Conservation (phyloP, 495 filamentous ascomycete species). For the Saxispiralis lemnorum region DNA sequence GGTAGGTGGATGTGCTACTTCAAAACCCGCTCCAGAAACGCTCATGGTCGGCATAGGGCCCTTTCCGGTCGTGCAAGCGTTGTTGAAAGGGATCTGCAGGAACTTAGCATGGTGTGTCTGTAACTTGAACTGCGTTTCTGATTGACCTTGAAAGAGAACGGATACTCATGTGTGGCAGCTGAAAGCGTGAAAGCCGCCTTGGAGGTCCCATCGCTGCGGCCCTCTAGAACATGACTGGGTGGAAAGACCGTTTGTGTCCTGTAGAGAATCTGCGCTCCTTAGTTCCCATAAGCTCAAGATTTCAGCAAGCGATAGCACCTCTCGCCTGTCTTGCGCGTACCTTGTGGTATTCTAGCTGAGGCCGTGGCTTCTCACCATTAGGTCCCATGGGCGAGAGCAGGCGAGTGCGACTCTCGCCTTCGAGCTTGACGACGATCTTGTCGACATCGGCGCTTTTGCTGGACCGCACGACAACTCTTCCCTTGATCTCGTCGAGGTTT, state of each 20-base stretch:
- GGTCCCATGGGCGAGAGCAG: conserved; percentile 28
- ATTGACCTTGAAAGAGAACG: conserved; percentile 67
- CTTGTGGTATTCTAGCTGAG: conserved; percentile 62
- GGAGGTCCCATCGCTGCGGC: conserved; percentile 22
- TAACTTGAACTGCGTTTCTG: neutral
- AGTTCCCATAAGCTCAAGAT: no score
- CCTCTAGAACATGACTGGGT: conserved; percentile 30
- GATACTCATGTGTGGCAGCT: conserved; percentile 68
- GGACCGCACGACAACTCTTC: conserved; percentile 48
- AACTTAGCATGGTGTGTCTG: neutral
- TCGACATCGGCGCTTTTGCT: conserved; percentile 48
- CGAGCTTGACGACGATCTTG: conserved; percentile 77
- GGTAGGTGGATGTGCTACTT: conserved; percentile 33
- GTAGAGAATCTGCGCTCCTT: conserved; percentile 40
- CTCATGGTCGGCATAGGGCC: conserved; percentile 40
- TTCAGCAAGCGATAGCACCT: neutral
- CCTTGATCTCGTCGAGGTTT: conserved; percentile 67
- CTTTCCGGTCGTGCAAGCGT: conserved; percentile 50
- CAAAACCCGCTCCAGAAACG: conserved; percentile 37
- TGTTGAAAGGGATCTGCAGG: conserved; percentile 70
- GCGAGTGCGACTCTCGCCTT: conserved; percentile 67
- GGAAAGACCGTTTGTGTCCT: conserved; percentile 48
- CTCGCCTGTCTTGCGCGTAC: conserved; percentile 25
- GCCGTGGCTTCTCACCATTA: conserved; percentile 36
- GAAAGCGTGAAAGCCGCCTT: conserved; percentile 40